Evolutionary conservation across 352 stramenopile genomes (phyloP).

Genomic region (Halophytophthora polymorphica): DNA sequence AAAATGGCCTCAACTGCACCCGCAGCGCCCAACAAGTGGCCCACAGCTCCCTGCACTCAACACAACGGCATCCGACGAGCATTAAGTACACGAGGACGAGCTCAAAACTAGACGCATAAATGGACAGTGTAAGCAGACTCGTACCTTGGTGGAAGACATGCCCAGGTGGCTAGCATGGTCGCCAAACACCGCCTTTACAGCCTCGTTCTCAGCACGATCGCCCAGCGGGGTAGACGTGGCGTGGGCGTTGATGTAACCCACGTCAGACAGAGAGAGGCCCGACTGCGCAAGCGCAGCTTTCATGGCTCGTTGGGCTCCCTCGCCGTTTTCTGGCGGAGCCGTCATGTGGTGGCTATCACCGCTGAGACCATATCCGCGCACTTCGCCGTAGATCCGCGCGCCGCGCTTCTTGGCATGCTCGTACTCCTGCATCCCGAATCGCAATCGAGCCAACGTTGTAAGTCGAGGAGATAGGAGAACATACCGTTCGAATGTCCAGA

Average conservation of each 20-base stretch:
- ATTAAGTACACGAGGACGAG: not conserved
- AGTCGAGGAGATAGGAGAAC: not conserved
- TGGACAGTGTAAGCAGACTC: not conserved
- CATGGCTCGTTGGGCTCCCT: slow-evolving; percentile 89
- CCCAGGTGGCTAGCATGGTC: slow-evolving; percentile 45
- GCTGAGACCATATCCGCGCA: slow-evolving; percentile 93
- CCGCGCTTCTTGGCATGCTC: slow-evolving; percentile 92
- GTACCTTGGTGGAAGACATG: slow-evolving; percentile 83
- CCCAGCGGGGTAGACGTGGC: slow-evolving; percentile 97
- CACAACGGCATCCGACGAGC: not conserved
- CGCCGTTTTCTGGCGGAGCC: slow-evolving; percentile 57
- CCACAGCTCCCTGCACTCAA: slow-evolving; percentile 73
- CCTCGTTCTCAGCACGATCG: slow-evolving; percentile 92
- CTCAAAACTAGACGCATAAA: not conserved
- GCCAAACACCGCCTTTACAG: slow-evolving; percentile 87
- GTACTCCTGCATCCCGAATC: slow-evolving; percentile 44
- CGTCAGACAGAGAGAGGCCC: slow-evolving; percentile 66
- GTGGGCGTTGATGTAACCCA: slow-evolving; percentile 98
- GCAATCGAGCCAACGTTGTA: not conserved
- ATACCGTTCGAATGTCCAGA: slow-evolving; percentile 2
- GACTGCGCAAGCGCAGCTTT: slow-evolving; percentile 82
- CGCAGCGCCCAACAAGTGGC: slow-evolving; percentile 95
- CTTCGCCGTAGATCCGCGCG: slow-evolving; percentile 93
- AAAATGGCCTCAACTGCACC: slow-evolving; percentile 96
- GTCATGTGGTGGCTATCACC: slow-evolving; percentile 96